A percentile compares a stretch with the other conserved stretches of the same genome.
Conservation (phyloP, 164 flowering plant genomes). For the Tetrastigma voinierianum region DNA sequence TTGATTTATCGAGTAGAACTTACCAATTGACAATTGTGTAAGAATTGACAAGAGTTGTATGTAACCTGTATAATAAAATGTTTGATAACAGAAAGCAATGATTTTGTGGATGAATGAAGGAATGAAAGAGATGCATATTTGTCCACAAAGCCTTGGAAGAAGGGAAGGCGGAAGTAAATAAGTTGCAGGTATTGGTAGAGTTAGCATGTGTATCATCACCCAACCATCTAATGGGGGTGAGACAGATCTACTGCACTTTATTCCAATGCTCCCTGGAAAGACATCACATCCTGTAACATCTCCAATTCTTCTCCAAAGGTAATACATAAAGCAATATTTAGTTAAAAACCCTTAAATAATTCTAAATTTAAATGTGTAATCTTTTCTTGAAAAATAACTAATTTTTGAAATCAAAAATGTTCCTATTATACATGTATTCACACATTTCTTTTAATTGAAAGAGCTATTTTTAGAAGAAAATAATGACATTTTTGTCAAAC, state of each 20-base stretch:
- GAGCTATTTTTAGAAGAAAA: too few species aligned
- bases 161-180: slow-evolving; percentile 32
- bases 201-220: slow-evolving; percentile 69
- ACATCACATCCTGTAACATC: slow-evolving; percentile 34
- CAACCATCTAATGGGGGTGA: slow-evolving; percentile 67
- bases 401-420: too few species aligned
- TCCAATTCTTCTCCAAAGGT: slow-evolving; percentile 53
- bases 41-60: too few species aligned
- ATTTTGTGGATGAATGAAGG: slow-evolving; percentile 69
- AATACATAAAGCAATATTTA: too few species aligned
- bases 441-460: too few species aligned
- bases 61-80: neutral
- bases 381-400: too few species aligned
- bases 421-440: too few species aligned
- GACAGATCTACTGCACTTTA: slow-evolving; percentile 58
- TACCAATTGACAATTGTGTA: too few species aligned
- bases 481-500: too few species aligned
- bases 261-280: slow-evolving; percentile 71
- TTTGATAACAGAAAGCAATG: slow-evolving; percentile 59
- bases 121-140: slow-evolving; percentile 76
- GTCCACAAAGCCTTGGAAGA: slow-evolving; percentile 56
- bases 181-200: slow-evolving; percentile 57
- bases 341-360: too few species aligned
- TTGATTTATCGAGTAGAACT: too few species aligned
- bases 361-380: too few species aligned